Conservation (phyloP, 2,329 filamentous ascomycete genomes). For the Colletotrichum horii region DNA sequence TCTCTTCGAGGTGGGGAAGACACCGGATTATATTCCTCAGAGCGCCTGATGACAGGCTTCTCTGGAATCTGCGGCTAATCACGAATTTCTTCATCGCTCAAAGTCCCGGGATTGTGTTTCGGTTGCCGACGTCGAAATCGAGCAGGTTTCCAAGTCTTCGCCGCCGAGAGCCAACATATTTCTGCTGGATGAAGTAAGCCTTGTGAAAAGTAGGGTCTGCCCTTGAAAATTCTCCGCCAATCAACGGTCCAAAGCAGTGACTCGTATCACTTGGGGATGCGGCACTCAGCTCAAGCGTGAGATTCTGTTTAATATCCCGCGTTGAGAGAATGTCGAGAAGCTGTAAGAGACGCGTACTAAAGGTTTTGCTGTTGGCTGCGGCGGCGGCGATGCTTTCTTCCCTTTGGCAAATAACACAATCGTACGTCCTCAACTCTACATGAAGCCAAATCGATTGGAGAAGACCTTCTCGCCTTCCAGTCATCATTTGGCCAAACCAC, state of each 20-base stretch:
- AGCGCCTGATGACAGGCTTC: neutral
- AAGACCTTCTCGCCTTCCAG: neutral
- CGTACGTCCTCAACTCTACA: neutral
- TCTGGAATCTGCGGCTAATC: neutral
- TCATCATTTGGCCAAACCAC: neutral
- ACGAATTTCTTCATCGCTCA: neutral
- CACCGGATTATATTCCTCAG: neutral
- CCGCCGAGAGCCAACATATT: neutral
- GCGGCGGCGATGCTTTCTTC: neutral
- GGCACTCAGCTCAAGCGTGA: neutral
- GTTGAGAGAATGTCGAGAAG: neutral
- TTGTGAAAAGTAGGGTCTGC: neutral
- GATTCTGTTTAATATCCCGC: neutral
- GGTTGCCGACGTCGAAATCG: neutral
- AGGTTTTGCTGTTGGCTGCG: neutral
- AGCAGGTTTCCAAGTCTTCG: neutral
- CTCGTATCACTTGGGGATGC: neutral
- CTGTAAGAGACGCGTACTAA: neutral
- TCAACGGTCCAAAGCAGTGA: neutral
- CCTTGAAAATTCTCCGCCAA: neutral
- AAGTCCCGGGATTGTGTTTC: neutral
- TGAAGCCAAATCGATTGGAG: neutral
- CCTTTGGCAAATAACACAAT: neutral
- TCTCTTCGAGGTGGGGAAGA: neutral
- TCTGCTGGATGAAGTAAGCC: neutral